Percentiles rank a stretch among this genome's conserved stretches.
These are phyloP conservation scores for Pseudogymnoascus sp. DNA, from an alignment of 2,329 filamentous ascomycete genomes.

Conservation along the genomic window DNA sequence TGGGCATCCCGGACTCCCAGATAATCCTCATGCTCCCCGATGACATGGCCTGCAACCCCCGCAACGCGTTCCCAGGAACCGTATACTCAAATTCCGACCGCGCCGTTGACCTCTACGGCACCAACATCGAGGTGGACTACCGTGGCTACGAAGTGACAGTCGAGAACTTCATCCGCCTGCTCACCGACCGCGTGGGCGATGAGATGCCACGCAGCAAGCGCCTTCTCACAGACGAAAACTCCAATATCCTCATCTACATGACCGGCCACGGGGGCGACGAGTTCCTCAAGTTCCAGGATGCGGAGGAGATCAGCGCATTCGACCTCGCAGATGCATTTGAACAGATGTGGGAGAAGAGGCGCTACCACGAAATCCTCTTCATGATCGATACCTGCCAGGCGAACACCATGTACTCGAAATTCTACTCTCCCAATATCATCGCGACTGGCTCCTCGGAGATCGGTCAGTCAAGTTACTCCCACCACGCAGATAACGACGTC, in stretches of 20 bases:
- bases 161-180: conserved; percentile 91
- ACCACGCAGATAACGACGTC: conserved; percentile 96
- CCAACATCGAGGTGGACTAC: conserved; percentile 99
- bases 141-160: conserved; percentile 97
- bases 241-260: conserved; percentile 98
- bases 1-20: conserved; percentile 95
- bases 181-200: conserved; percentile 89
- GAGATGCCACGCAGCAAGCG: conserved; percentile 94
- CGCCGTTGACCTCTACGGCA: conserved; percentile 89
- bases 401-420: conserved; percentile 97
- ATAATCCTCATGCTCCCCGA: conserved; percentile 99
- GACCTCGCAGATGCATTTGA: conserved; percentile 95
- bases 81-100: conserved; percentile 98
- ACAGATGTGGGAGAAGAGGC: conserved; percentile 99
- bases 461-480: conserved; percentile 92
- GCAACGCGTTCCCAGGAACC: conserved; percentile 93
- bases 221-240: conserved; percentile 85
- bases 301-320: conserved; percentile 93
- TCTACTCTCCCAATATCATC: conserved; percentile 97
- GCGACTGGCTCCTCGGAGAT: conserved; percentile 94
- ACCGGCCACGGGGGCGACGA: conserved; percentile 96
- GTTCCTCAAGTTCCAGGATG: conserved; percentile 97
- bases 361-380: conserved; percentile 96
- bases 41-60: conserved; percentile 98
- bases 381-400: conserved; percentile 99